A percentile compares a stretch with the other conserved stretches of the same genome.
Evolutionary conservation across 176 grass and related monocot genomes (phyloP).

Genomic region (Pontederia crassipes): DNA sequence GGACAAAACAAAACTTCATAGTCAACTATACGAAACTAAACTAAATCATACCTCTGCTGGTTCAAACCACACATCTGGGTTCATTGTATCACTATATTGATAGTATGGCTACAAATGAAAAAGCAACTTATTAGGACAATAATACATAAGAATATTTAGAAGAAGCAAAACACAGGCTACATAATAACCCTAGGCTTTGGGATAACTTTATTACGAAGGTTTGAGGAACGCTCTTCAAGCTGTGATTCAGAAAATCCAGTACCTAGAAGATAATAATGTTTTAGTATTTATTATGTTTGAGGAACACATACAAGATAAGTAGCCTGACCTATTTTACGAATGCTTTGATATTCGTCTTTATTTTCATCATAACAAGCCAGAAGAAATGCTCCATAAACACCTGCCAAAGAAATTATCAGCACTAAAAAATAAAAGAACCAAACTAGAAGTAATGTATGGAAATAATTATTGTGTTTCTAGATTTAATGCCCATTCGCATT

Average conservation of each 20-base stretch:
- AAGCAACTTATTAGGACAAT: too few relatives aligned
- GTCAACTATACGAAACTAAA: too few relatives aligned
- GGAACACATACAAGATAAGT: too few relatives aligned
- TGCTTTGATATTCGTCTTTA: slow-evolving; percentile 96
- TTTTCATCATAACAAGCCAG: slow-evolving; percentile 93
- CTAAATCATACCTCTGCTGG: slow-evolving; percentile 51
- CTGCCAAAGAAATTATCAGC: slow-evolving; percentile 19
- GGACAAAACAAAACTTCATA: too few relatives aligned
- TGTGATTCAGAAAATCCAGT: slow-evolving; percentile 98
- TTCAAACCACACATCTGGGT: slow-evolving; percentile 98
- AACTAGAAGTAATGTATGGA: too few relatives aligned
- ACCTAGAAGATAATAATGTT: slow-evolving; percentile 32
- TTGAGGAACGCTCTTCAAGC: slow-evolving; percentile 75
- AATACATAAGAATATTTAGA: not conserved
- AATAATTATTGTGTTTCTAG: too few relatives aligned
- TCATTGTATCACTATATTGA: slow-evolving; percentile 70
- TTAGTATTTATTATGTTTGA: too few relatives aligned
- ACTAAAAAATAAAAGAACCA: too few relatives aligned
- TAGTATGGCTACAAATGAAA: slow-evolving; percentile 68
- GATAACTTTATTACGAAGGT: slow-evolving; percentile 89
- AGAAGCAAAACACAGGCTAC: not conserved
- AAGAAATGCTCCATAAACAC: slow-evolving; percentile 91
- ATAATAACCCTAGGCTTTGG: slow-evolving; percentile 70
- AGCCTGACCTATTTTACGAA: slow-evolving; percentile 80
- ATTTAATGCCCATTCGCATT: too few relatives aligned